Conservation (phyloP, 2,329 filamentous ascomycete genomes). For the Tricladium varicosporioides region DNA sequence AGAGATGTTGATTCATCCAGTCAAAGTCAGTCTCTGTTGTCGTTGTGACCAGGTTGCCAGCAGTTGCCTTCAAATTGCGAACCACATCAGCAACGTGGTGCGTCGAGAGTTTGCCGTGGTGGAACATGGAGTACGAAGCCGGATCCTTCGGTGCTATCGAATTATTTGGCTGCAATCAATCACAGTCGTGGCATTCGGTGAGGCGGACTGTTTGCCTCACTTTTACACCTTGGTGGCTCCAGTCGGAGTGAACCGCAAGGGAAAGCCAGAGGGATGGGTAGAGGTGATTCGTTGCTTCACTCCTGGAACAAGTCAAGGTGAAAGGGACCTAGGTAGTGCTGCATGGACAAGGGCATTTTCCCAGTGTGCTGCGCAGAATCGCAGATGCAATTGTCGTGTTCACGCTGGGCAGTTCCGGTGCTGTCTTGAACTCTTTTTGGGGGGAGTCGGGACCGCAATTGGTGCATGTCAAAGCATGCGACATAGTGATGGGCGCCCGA, state of each 20-base stretch:
- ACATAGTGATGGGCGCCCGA: constrained; percentile 7
- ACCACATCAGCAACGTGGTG: constrained; percentile 21
- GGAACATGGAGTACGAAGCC: constrained; percentile 15
- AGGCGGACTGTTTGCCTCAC: constrained; percentile 28
- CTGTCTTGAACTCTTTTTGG: too few relatives aligned
- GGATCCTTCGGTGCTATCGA: constrained; percentile 12
- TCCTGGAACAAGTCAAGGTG: constrained; percentile 1
- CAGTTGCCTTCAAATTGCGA: constrained; percentile 13
- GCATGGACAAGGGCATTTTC: constrained; percentile 13
- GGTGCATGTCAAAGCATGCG: neutral
- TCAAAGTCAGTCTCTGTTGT: neutral
- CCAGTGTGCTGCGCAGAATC: neutral
- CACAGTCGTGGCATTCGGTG: constrained; percentile 11
- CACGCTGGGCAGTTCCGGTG: neutral
- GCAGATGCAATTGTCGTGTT: neutral
- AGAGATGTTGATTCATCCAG: neutral
- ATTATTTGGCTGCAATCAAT: constrained; percentile 13
- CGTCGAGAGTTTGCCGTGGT: constrained; percentile 1
- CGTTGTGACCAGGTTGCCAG: constrained; percentile 7
- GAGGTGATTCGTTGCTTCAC: constrained; percentile 28
- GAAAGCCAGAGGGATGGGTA: neutral
- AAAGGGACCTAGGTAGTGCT: constrained; percentile 6
- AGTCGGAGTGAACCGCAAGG: constrained; percentile 19
- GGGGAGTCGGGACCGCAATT: too few relatives aligned
- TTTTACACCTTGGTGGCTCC: constrained; percentile 13